Conservation (phyloP, 176 grass and related monocot species). For the Avena eriantha region DNA sequence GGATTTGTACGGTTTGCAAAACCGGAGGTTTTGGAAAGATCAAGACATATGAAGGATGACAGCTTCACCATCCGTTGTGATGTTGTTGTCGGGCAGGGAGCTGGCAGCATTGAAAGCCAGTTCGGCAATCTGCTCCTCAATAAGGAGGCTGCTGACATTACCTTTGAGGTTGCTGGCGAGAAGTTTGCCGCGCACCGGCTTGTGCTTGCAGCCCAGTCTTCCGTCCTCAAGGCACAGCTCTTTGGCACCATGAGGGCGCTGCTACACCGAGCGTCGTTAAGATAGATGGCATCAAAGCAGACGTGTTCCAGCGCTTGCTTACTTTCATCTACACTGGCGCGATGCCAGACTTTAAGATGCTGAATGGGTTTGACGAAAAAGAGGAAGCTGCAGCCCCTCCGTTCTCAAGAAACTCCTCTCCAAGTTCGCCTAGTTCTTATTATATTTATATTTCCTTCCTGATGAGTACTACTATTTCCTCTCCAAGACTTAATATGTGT, state of each 20-base stretch:
- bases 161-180: background rate
- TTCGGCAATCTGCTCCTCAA: background rate
- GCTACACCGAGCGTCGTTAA: rapidly evolving
- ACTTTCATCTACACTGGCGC: background rate
- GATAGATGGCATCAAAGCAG: background rate
- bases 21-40: background rate
- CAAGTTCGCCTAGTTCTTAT: background rate
- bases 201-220: background rate
- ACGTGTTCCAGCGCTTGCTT: background rate
- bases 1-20: background rate
- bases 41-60: background rate
- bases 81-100: background rate
- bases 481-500: background rate
- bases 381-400: background rate
- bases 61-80: background rate
- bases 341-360: too few species aligned
- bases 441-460: too few species aligned
- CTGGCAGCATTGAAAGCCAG: background rate
- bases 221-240: background rate
- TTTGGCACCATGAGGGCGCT: background rate
- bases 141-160: background rate
- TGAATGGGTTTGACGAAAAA: too few species aligned
- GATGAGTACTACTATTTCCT: too few species aligned
- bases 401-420: conserved; percentile 2
- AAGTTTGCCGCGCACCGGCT: background rate